Evolutionary conservation across 495 filamentous ascomycete genomes (phyloP), one percentile per base, ranked within the genome.

Genomic region (Sphaerosporella brunnea): DNA sequence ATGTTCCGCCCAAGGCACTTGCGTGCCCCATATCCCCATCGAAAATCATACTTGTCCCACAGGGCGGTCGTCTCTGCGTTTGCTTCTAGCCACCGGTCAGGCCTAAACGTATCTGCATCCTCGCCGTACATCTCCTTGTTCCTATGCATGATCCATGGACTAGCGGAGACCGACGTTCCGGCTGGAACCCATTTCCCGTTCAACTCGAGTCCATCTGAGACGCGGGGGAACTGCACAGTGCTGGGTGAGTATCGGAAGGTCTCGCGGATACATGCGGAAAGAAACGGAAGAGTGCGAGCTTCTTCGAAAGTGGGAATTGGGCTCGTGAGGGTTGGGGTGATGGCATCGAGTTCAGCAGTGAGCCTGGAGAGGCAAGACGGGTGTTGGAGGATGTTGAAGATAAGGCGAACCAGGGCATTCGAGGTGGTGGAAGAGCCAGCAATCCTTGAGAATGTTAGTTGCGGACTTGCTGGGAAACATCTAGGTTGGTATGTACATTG

Each of bases 31-130:
- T 26, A 54, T 10, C 54, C 54, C 44, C 48, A 57, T 8, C 49
- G 48, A n/a, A 57, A 49, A 19, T 57, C 46, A n/a, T 55, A 52
- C 16, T 53, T 62, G 48, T 65, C 54, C 61, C 74, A 69, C 46
- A 32, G 37, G 36, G 47, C 50, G 2, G 52, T 16, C 44, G 53
- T 46, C 36, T 61, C 62, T n/a, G 43, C 47, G 3, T 51, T 48
- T 4, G 40, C 54, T 10, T 68, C 62, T 2, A 74, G 62, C 72
- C 73, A 77, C 26, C 73, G 55, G 47, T 71, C 72, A 0, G 74
- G 73, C 1, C 67, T 57, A 44, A 71, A 77, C 2, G 50, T 25
- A 39, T 67, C 58, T 2, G 62, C 62, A 47, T 74, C 68, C 11
- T 61, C 54, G 1, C 73, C 74, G 45, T 66, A 77, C 0, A 73